Evolutionary conservation across 2,329 filamentous ascomycete species (phyloP).

Genomic region (Colletotrichum endophyticum): DNA sequence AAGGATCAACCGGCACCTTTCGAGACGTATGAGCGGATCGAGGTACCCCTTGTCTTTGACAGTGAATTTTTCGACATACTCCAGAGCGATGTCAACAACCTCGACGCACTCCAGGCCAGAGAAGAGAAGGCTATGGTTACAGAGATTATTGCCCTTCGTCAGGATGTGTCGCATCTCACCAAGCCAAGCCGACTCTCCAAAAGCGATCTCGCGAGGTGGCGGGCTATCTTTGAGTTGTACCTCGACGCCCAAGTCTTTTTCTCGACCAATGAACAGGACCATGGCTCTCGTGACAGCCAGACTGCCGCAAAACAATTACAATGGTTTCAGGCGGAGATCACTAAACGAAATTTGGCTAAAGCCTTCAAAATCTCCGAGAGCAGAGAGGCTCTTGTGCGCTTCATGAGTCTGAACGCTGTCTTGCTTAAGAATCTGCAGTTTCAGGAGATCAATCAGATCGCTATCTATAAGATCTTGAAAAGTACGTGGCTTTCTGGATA

Average conservation of each 20-base stretch:
- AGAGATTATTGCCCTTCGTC: conserved; percentile 69
- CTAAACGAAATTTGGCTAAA: conserved; percentile 60
- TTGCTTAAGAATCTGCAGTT: conserved; percentile 84
- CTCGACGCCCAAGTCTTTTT: conserved; percentile 83
- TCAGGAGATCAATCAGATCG: conserved; percentile 81
- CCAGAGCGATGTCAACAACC: conserved; percentile 70
- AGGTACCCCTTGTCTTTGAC: conserved; percentile 79
- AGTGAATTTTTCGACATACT: conserved; percentile 81
- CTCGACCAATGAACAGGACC: conserved; percentile 74
- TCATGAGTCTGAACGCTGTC: conserved; percentile 74
- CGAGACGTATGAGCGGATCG: conserved; percentile 48
- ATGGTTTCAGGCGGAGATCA: conserved; percentile 74
- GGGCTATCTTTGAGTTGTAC: conserved; percentile 82
- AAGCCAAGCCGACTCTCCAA: conserved; percentile 66
- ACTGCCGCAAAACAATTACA: conserved; percentile 71
- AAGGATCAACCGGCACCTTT: neutral
- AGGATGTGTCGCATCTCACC: conserved; percentile 67
- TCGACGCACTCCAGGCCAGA: conserved; percentile 70
- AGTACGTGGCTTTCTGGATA: conserved; percentile 50
- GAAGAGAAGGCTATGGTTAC: conserved; percentile 68
- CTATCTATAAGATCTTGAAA: conserved; percentile 84
- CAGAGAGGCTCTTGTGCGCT: conserved; percentile 66
- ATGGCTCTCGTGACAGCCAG: conserved; percentile 68
- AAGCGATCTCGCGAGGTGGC: conserved; percentile 77
- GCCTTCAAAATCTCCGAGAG: conserved; percentile 72